Conservation (phyloP, 1,284 basidiomycete species). For the Malassezia restricta region DNA sequence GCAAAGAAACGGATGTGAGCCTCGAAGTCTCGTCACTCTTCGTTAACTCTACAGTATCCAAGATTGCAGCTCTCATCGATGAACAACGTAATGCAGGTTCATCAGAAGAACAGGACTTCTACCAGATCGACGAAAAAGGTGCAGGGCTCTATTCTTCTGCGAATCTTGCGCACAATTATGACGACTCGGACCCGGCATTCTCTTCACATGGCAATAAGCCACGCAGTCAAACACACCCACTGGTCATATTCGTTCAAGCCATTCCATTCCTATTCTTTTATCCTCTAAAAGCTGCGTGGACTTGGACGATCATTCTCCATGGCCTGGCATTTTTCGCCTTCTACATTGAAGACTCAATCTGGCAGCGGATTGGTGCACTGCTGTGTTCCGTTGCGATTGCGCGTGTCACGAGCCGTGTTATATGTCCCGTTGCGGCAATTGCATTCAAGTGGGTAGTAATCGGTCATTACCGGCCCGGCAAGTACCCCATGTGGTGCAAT, state of each 20-base stretch:
- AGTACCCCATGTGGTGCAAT: slow-evolving; percentile 46
- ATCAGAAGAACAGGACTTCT: slow-evolving; percentile 27
- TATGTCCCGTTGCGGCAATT: slow-evolving; percentile 43
- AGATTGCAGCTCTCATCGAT: slow-evolving; percentile 40
- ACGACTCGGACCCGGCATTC: slow-evolving; percentile 31
- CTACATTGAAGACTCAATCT: slow-evolving; percentile 45
- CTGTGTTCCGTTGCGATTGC: slow-evolving; percentile 41
- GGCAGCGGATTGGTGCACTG: slow-evolving; percentile 43
- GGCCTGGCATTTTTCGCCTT: slow-evolving; percentile 45
- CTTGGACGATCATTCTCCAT: slow-evolving; percentile 45
- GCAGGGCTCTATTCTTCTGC: slow-evolving; percentile 21
- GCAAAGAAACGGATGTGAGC: slow-evolving; percentile 43
- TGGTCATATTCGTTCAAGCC: slow-evolving; percentile 39
- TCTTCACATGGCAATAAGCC: slow-evolving; percentile 39
- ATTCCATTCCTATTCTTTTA: slow-evolving; percentile 45
- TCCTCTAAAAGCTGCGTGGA: slow-evolving; percentile 45
- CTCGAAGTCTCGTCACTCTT: slow-evolving; percentile 44
- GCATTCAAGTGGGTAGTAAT: slow-evolving; percentile 47
- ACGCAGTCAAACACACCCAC: slow-evolving; percentile 42
- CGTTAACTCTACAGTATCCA: slow-evolving; percentile 43
- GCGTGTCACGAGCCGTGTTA: slow-evolving; percentile 42
- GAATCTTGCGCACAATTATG: slow-evolving; percentile 34
- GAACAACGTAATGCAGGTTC: slow-evolving; percentile 35
- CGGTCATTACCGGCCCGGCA: slow-evolving; percentile 41
- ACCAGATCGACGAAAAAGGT: slow-evolving; percentile 43